Percentiles rank a stretch among this genome's conserved stretches.
Conservation (phyloP, 352 stramenopile species). For the Chrysophaeum taylorii region DNA sequence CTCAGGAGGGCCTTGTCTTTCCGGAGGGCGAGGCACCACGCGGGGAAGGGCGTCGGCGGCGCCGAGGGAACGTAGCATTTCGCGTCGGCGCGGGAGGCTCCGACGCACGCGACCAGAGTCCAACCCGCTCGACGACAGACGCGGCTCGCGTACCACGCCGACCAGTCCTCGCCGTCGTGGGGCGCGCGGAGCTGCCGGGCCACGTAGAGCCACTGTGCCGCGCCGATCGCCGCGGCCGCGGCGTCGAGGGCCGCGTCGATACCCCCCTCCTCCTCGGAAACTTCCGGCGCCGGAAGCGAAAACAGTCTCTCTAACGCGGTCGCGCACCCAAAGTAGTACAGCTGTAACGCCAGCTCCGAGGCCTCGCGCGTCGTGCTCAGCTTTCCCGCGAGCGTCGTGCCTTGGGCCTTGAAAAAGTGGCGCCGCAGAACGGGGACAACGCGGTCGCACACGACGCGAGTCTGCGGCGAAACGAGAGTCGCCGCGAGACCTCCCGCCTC, state of each 20-base stretch:
- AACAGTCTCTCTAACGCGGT: background rate
- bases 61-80: background rate
- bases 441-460: background rate
- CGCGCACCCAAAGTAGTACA: constrained; percentile 7
- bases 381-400: background rate
- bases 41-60: background rate
- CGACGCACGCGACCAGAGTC: background rate
- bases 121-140: background rate
- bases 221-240: background rate
- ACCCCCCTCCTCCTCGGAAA: background rate
- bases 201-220: constrained; percentile 11
- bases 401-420: background rate
- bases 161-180: background rate
- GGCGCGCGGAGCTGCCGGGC: background rate
- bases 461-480: background rate
- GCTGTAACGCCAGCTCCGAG: background rate
- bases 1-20: background rate
- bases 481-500: background rate
- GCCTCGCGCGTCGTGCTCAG: background rate
- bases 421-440: background rate
- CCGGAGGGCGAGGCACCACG: background rate
- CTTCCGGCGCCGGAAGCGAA: background rate
- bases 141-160: background rate
- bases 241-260: background rate
- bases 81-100: background rate